A percentile compares a stretch with the other conserved stretches of the same genome.
These are phyloP conservation scores for Elongisporangium anandrum DNA, from an alignment of 352 stramenopile species.

Conservation along the genomic window DNA sequence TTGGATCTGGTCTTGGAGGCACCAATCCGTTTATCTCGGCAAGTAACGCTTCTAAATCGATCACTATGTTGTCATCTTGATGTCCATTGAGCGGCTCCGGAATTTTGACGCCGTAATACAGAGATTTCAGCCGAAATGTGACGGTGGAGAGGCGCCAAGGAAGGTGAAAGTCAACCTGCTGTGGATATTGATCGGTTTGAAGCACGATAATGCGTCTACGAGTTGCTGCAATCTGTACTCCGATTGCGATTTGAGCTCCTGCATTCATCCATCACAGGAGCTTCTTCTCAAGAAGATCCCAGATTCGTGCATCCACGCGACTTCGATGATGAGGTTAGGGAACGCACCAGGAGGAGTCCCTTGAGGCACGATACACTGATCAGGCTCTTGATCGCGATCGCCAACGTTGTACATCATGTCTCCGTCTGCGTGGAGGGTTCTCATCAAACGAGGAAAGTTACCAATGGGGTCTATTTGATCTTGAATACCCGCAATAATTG, in stretches of 20 bases:
- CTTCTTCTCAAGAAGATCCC: slow-evolving; percentile 9
- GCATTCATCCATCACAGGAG: slow-evolving; percentile 14
- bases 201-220: slow-evolving; percentile 8
- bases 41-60: slow-evolving; percentile 5
- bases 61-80: slow-evolving; percentile 1
- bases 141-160: background rate
- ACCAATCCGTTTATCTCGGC: background rate
- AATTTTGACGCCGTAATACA: slow-evolving; percentile 5
- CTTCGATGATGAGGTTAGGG: slow-evolving; percentile 7
- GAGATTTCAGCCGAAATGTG: background rate
- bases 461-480: background rate
- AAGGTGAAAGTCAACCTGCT: slow-evolving; percentile 8
- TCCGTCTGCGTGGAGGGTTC: background rate
- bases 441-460: background rate
- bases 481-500: background rate
- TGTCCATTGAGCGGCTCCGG: background rate
- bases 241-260: slow-evolving; percentile 11
- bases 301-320: slow-evolving; percentile 12
- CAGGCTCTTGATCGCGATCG: slow-evolving; percentile 11
- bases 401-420: slow-evolving; percentile 2
- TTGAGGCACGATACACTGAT: slow-evolving; percentile 4
- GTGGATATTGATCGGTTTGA: background rate
- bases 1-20: background rate
- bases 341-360: background rate
- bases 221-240: slow-evolving; percentile 5